These are phyloP conservation scores for Sporothrix sp. DNA, from an alignment of 2,329 filamentous ascomycete genomes.

Conservation along the genomic window DNA sequence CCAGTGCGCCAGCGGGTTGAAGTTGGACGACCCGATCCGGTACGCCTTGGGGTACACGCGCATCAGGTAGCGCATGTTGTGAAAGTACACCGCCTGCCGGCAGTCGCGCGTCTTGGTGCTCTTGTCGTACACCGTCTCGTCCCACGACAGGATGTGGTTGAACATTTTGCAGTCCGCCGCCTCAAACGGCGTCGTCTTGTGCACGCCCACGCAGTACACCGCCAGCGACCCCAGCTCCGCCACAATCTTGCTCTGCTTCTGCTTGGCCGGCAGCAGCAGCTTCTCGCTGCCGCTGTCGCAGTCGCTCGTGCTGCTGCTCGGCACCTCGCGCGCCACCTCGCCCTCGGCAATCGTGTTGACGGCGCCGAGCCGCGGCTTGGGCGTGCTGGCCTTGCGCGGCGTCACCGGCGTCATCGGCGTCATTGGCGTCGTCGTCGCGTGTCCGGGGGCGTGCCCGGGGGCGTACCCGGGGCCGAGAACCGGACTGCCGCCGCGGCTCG, in stretches of 20 bases:
- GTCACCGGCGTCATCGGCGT: slow-evolving; percentile 35
- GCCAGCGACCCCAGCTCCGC: slow-evolving; percentile 75
- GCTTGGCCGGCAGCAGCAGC: slow-evolving; percentile 41
- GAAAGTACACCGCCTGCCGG: slow-evolving; percentile 70
- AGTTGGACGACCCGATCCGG: slow-evolving; percentile 82
- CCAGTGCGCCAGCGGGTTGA: slow-evolving; percentile 90
- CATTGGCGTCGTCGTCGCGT: too few relatives aligned
- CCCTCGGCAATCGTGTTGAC: slow-evolving; percentile 51
- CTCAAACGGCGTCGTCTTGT: slow-evolving; percentile 73
- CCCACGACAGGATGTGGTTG: slow-evolving; percentile 95
- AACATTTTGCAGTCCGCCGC: slow-evolving; percentile 69
- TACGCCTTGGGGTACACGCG: slow-evolving; percentile 82
- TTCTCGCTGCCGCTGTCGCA: slow-evolving; percentile 63
- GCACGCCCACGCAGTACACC: slow-evolving; percentile 59
- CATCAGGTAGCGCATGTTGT: slow-evolving; percentile 88
- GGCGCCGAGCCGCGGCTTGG: slow-evolving; percentile 46
- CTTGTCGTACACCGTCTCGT: slow-evolving; percentile 77
- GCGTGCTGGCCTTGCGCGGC: slow-evolving; percentile 32
- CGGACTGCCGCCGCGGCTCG: too few relatives aligned
- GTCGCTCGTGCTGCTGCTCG: slow-evolving; percentile 58
- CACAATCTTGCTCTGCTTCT: slow-evolving; percentile 73
- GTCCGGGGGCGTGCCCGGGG: too few relatives aligned
- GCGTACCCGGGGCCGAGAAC: slow-evolving; percentile 35
- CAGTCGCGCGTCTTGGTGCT: slow-evolving; percentile 66
- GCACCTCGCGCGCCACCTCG: slow-evolving; percentile 39